Percentiles rank a stretch among this genome's conserved stretches.
Conservation (phyloP, 2,329 filamentous ascomycete species). For the Hysterium pulicare region DNA sequence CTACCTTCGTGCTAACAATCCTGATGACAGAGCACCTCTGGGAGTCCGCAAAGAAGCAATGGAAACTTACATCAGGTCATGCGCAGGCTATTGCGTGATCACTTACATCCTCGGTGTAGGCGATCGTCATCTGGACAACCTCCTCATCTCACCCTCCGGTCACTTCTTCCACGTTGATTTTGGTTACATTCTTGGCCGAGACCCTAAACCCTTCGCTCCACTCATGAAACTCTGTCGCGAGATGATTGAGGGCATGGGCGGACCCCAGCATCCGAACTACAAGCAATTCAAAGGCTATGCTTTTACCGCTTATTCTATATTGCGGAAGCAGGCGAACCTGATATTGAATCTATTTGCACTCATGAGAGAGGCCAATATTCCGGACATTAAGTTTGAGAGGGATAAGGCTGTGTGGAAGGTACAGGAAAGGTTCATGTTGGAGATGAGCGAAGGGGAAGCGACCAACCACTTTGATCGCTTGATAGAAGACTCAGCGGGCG, state of each 20-base stretch:
- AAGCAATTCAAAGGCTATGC: conserved; percentile 91
- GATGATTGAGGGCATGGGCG: conserved; percentile 99
- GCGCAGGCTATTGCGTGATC: conserved; percentile 96
- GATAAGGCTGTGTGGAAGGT: conserved; percentile 95
- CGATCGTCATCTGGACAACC: conserved; percentile 91
- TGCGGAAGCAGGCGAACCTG: conserved; percentile 84
- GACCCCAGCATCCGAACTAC: conserved; percentile 75
- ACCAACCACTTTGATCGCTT: conserved; percentile 82
- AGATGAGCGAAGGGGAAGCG: conserved; percentile 88
- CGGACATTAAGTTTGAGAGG: conserved; percentile 86
- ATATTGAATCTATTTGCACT: conserved; percentile 94
- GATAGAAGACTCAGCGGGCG: conserved; percentile 81
- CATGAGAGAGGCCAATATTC: conserved; percentile 97
- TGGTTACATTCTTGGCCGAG: conserved; percentile 93
- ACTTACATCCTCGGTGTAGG: conserved; percentile 97
- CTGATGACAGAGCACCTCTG: conserved; percentile 74
- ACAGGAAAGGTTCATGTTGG: conserved; percentile 87
- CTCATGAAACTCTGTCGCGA: conserved; percentile 96
- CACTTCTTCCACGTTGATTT: conserved; percentile 99
- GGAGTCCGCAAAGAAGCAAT: conserved; percentile 89
- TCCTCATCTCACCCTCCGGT: conserved; percentile 82
- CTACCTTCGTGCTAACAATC: conserved; percentile 86
- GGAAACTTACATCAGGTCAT: conserved; percentile 93
- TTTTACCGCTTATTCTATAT: conserved; percentile 87
- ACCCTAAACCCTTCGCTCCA: conserved; percentile 96